phyloP scores from a whole-genome alignment of 495 filamentous ascomycete species.

The Aspergillus hancockii region DNA sequence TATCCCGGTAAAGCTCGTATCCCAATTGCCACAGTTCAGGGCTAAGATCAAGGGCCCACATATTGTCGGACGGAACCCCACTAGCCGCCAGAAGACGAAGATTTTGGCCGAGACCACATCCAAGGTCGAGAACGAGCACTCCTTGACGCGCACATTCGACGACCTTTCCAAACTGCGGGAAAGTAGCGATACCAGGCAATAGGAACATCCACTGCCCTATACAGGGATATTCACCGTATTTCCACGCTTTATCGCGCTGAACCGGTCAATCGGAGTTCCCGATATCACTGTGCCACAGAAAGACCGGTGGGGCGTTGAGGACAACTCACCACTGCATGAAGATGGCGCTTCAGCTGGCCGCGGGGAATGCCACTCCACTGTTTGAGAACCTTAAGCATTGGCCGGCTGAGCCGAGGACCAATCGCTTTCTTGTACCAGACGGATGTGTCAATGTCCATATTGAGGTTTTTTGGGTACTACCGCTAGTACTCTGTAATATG shows the following conservation, averaged over 20 bases:
- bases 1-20: conserved; percentile 45
- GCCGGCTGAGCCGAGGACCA: conserved; percentile 4
- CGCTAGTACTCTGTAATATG: no score
- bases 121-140: neutral
- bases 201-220: conserved; percentile 13
- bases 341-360: conserved; percentile 5
- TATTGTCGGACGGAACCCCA: conserved; percentile 14
- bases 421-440: conserved; percentile 12
- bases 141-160: neutral
- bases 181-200: conserved; percentile 3
- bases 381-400: neutral
- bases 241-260: conserved; percentile 9
- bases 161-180: conserved; percentile 2
- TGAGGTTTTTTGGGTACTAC: no score
- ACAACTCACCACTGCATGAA: conserved; percentile 12
- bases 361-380: conserved; percentile 5
- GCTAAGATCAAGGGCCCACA: conserved; percentile 34
- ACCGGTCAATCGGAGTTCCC: neutral
- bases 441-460: conserved; percentile 8
- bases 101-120: conserved; percentile 9
- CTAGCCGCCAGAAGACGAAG: conserved; percentile 13
- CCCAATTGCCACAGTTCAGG: conserved; percentile 35
- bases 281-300: neutral
- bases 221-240: conserved; percentile 12
- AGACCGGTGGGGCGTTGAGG: neutral